These are phyloP conservation scores for Lepidium africanum DNA, from an alignment of 345 rosid genomes.

Conservation along the genomic window DNA sequence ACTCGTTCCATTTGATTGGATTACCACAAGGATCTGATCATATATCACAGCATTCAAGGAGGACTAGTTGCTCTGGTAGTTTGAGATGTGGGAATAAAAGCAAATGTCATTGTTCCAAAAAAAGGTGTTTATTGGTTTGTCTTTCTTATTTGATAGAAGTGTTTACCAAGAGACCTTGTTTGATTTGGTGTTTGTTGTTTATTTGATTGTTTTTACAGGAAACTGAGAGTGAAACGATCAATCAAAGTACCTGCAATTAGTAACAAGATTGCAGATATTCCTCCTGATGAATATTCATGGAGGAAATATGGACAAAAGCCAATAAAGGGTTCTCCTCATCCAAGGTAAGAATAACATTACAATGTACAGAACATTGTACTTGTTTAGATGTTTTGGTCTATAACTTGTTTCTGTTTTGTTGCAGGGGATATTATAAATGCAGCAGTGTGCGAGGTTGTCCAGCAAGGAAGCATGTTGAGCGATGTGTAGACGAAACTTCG, in stretches of 20 bases:
- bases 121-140: constrained; percentile 8
- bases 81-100: constrained; percentile 44
- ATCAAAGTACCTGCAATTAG: constrained; percentile 74
- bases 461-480: constrained; percentile 73
- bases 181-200: not conserved
- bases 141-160: not conserved
- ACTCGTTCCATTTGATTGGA: constrained; percentile 47
- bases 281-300: constrained; percentile 78
- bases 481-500: constrained; percentile 62
- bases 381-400: not conserved
- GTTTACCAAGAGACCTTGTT: not conserved
- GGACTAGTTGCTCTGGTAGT: constrained; percentile 42
- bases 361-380: not conserved
- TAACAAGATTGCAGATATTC: constrained; percentile 71
- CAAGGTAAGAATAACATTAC: constrained; percentile 1
- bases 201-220: constrained; percentile 32
- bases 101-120: constrained; percentile 69
- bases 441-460: constrained; percentile 73
- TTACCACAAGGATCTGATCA: constrained; percentile 44
- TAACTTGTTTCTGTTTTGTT: not conserved
- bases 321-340: constrained; percentile 69
- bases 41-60: constrained; percentile 41
- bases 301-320: constrained; percentile 80
- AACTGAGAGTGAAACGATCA: constrained; percentile 50
- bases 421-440: constrained; percentile 78